Evolutionary conservation across 169 alveolate genomes (phyloP).

Genomic region (Babesia microti): DNA sequence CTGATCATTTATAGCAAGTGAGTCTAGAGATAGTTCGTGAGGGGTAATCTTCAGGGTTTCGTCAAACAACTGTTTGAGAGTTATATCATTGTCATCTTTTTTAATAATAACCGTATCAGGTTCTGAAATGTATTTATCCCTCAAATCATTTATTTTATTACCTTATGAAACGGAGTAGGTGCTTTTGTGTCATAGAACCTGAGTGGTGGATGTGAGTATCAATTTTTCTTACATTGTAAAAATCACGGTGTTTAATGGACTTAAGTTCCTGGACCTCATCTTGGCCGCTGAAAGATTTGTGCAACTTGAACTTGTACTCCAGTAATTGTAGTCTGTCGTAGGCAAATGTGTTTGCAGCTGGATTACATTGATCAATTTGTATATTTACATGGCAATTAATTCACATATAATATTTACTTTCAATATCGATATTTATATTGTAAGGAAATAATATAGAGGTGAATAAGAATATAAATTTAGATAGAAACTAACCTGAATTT

Average conservation of each 20-base stretch:
- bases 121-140: constrained; percentile 57
- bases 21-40: constrained; percentile 58
- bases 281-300: constrained; percentile 51
- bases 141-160: constrained; percentile 13
- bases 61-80: constrained; percentile 59
- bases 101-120: constrained; percentile 53
- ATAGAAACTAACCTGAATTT: too few relatives aligned
- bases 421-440: too few relatives aligned
- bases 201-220: constrained; percentile 89
- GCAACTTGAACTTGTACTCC: constrained; percentile 51
- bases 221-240: constrained; percentile 81
- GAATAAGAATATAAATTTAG: too few relatives aligned
- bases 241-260: constrained; percentile 65
- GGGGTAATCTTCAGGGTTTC: constrained; percentile 54
- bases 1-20: constrained; percentile 71
- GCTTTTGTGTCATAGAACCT: constrained; percentile 79
- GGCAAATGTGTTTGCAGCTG: constrained; percentile 54
- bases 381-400: constrained; percentile 1
- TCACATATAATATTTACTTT: background rate
- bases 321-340: constrained; percentile 48
- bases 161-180: constrained; percentile 71
- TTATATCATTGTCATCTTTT: constrained; percentile 40
- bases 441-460: too few relatives aligned
- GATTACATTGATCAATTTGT: constrained; percentile 8
- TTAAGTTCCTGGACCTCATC: constrained; percentile 51